These are phyloP conservation scores for Psilocybe azurescens DNA, from an alignment of 768 basidiomycete genomes.

Conservation along the genomic window DNA sequence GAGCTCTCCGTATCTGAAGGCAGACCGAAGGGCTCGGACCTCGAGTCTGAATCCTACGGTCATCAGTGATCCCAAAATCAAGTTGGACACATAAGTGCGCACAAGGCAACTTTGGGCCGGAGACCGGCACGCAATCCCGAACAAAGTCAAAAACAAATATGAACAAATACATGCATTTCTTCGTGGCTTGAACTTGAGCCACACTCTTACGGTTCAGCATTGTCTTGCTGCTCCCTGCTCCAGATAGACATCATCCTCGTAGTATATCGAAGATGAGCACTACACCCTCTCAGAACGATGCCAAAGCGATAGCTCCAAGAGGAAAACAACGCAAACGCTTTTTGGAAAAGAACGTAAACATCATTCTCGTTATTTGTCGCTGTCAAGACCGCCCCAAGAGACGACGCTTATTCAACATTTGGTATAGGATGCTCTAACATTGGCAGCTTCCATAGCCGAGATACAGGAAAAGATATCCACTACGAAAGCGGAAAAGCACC, in stretches of 20 bases:
- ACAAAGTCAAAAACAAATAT: not conserved
- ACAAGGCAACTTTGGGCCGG: not conserved
- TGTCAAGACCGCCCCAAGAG: slow-evolving; percentile 1
- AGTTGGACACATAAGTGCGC: not conserved
- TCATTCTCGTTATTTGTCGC: slow-evolving; percentile 8
- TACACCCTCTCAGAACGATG: not conserved
- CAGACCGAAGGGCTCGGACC: no score
- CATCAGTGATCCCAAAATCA: no score
- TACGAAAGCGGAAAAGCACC: slow-evolving; percentile 44
- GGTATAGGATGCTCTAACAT: slow-evolving; percentile 47
- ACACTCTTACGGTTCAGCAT: not conserved
- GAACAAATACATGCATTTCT: not conserved
- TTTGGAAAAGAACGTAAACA: slow-evolving; percentile 38
- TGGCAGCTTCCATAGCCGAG: slow-evolving; percentile 53
- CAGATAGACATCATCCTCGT: not conserved
- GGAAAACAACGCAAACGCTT: slow-evolving; percentile 40
- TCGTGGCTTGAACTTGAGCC: not conserved
- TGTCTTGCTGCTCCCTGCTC: not conserved
- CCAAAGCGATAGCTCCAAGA: slow-evolving; percentile 9
- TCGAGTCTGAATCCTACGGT: no score
- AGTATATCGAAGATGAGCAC: slow-evolving; percentile 9
- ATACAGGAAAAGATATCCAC: slow-evolving; percentile 49
- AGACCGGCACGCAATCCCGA: not conserved
- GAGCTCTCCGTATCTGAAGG: no score
- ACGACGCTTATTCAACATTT: slow-evolving; percentile 6